Evolutionary conservation across 345 rosid genomes (phyloP).

Genomic region (Sonneratia alba): DNA sequence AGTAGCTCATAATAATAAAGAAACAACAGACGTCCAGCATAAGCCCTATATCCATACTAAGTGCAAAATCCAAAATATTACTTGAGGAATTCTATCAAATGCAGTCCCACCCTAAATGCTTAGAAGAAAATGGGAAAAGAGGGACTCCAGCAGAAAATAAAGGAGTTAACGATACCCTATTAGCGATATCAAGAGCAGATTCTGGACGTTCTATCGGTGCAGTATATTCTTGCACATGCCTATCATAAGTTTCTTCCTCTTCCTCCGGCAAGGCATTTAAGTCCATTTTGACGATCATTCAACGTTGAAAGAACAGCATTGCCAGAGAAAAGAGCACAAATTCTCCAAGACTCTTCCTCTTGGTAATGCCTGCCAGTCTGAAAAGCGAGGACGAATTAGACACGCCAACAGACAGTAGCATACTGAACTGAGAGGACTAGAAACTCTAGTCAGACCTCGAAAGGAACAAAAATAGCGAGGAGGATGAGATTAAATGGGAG

Average conservation of each 20-base stretch:
- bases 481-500: not conserved
- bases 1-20: not conserved
- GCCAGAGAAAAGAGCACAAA: not conserved
- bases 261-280: conserved; percentile 46
- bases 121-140: not conserved
- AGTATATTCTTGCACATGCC: conserved; percentile 15
- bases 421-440: not conserved
- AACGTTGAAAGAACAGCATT: conserved; percentile 15
- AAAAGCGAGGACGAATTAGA: not conserved
- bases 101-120: not conserved
- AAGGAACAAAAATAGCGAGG: not conserved
- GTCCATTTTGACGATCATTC: conserved; percentile 41
- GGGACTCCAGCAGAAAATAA: not conserved
- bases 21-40: not conserved
- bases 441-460: no score
- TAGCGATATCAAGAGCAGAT: conserved; percentile 30
- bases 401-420: not conserved
- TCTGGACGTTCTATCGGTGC: conserved; percentile 21
- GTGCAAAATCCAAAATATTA: not conserved
- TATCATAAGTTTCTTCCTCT: conserved; percentile 33
- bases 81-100: not conserved
- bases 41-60: not conserved
- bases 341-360: not conserved
- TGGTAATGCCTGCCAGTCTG: not conserved
- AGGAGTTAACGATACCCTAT: conserved; percentile 20